Base-by-base conservation (phyloP, 1,284 basidiomycete species). In the Pyrrhoderma noxium region DNA sequence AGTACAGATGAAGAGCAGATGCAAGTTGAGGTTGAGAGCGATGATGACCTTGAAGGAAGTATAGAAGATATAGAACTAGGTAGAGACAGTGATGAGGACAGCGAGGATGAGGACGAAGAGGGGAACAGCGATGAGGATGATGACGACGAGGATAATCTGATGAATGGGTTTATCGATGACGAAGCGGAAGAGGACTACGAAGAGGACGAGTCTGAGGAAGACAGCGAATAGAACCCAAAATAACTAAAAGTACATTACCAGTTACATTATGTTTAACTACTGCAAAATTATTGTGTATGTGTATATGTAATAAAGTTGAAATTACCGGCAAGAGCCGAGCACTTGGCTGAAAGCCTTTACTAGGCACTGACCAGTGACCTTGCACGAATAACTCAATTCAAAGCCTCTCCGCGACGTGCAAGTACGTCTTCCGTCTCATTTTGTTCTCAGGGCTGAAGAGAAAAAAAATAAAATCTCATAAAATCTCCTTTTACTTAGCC, bases 141-240 rank as follows among this genome's bases (percentile, higher is more conserved):
- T 0, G 75, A 73, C 22, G 77, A 72, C 13, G 78, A 77, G 5
- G 74, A 76, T 34, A 55, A 52, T 54, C 25, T 49, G 27, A 19
- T 51, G n/a, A 80, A 82, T 58, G 82, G 77, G 18, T 83, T 85
- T 58, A 79, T 85, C 38, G 84, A 86, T 59, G 85, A 85, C 55
- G 83, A 85, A 59, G 82, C 80, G 16, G 84, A 88, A 51, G 85
- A 86, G 60, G 74, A 77, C 50, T 79, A 79, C 16, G 79, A 81
- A 22, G 79, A 80, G 34, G 70, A 70, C 25, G 71, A 73, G 34
- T 79, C 77, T 4, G 79, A 80, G 1, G 78, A 79, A 23, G 80
- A 73, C 56, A 73, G 73, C 53, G 70, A 74, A 71, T 54, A 76
- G 27, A 36, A 21, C 37, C 5, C 5, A 16, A 40, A 40, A 14